These are phyloP conservation scores for Arthroderma uncinatum DNA, from an alignment of 2,329 filamentous ascomycete genomes.

Conservation along the genomic window DNA sequence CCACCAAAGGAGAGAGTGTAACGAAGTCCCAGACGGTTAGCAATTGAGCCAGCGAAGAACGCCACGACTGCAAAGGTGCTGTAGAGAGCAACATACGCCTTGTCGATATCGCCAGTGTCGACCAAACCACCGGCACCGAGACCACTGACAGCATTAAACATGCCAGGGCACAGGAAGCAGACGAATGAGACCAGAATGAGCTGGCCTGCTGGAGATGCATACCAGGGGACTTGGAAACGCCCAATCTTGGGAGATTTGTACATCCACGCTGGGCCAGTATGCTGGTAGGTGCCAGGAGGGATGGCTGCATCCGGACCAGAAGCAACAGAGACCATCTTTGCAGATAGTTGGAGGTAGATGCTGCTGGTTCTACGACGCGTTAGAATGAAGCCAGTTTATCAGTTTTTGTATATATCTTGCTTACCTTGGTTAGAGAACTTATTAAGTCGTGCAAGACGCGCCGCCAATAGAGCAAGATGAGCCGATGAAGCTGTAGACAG, in stretches of 20 bases:
- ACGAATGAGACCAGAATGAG: conserved; percentile 60
- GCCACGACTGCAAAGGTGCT: conserved; percentile 57
- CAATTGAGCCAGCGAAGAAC: conserved; percentile 48
- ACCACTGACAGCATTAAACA: conserved; percentile 59
- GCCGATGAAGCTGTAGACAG: neutral
- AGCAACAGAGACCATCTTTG: neutral
- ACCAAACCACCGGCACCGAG: conserved; percentile 54
- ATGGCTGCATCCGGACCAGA: neutral
- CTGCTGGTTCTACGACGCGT: neutral
- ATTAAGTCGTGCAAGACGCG: neutral
- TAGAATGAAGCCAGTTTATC: neutral
- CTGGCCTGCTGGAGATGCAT: conserved; percentile 62
- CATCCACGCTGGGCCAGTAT: conserved; percentile 43
- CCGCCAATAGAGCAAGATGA: neutral
- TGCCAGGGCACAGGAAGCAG: conserved; percentile 61
- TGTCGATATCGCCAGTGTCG: conserved; percentile 48
- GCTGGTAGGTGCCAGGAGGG: neutral
- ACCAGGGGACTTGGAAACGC: conserved; percentile 49
- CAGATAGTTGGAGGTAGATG: neutral
- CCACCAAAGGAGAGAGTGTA: conserved; percentile 37
- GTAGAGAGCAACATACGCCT: conserved; percentile 61
- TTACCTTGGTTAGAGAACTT: neutral
- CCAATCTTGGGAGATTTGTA: conserved; percentile 53
- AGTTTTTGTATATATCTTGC: neutral
- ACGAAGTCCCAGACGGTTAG: conserved; percentile 36